Evolutionary conservation across 805 yeast genomes (phyloP).

Genomic region (Spathaspora girioi): DNA sequence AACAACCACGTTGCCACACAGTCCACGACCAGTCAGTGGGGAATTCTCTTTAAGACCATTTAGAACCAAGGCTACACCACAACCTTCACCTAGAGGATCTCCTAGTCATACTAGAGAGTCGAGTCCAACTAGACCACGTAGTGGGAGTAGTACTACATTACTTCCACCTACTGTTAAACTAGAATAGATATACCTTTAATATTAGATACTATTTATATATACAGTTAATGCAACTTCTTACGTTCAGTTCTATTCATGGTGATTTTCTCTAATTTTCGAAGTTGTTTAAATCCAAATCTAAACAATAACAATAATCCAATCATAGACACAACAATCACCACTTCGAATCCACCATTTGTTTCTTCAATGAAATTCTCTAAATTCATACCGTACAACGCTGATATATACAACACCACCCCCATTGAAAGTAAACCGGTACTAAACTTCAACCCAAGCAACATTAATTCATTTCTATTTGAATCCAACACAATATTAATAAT

Average conservation of each 20-base stretch:
- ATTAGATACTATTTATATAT: neutral
- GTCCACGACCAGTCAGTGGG: constrained; percentile 20
- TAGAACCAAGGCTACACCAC: constrained; percentile 37
- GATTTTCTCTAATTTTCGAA: constrained; percentile 66
- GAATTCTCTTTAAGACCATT: constrained; percentile 41
- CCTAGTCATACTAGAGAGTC: constrained; percentile 22
- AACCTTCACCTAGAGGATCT: constrained; percentile 36
- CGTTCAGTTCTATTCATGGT: constrained; percentile 51
- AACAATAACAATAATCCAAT: constrained; percentile 45
- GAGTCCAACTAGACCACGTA: neutral
- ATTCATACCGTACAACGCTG: constrained; percentile 95
- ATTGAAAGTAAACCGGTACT: constrained; percentile 79
- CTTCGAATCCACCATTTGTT: constrained; percentile 61
- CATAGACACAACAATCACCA: constrained; percentile 40
- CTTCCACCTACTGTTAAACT: constrained; percentile 5
- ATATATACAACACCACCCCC: constrained; percentile 75
- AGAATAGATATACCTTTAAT: constrained; percentile 4
- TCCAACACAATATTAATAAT: constrained; percentile 90
- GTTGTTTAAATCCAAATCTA: constrained; percentile 48
- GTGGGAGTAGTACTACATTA: neutral
- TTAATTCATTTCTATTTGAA: constrained; percentile 88
- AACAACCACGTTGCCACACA: constrained; percentile 5
- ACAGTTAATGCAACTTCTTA: neutral
- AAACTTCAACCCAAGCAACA: constrained; percentile 81
- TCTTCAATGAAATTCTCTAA: constrained; percentile 90